Evolutionary conservation across 2,329 filamentous ascomycete species (phyloP).

Genomic region (Hypoxylon sp.): DNA sequence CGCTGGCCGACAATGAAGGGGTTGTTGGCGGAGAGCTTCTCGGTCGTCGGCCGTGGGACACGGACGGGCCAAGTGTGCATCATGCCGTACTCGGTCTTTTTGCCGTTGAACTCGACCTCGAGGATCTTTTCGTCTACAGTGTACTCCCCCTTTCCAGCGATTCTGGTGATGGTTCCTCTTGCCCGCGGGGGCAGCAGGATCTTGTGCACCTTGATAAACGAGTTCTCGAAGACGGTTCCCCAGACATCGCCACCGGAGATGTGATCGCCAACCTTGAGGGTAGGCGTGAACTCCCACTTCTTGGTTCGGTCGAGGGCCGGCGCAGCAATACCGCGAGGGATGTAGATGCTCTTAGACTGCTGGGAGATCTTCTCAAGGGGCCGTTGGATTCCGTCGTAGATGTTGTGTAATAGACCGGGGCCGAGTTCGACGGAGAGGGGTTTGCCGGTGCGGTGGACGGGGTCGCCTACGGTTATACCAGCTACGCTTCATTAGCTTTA

Average conservation of each 20-base stretch:
- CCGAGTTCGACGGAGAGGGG: slow-evolving; percentile 97
- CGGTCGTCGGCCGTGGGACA: slow-evolving; percentile 90
- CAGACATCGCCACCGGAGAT: slow-evolving; percentile 97
- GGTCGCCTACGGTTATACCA: slow-evolving; percentile 95
- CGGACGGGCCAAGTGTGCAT: slow-evolving; percentile 99
- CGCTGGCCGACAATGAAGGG: slow-evolving; percentile 97
- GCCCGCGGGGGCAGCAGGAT: slow-evolving; percentile 92
- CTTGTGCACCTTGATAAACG: slow-evolving; percentile 91
- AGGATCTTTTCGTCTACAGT: slow-evolving; percentile 95
- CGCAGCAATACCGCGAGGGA: slow-evolving; percentile 91
- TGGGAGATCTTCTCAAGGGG: slow-evolving; percentile 88
- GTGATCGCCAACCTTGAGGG: slow-evolving; percentile 95
- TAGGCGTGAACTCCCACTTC: slow-evolving; percentile 97
- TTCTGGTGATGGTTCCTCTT: slow-evolving; percentile 91
- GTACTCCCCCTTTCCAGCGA: slow-evolving; percentile 90
- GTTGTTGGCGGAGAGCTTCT: slow-evolving; percentile 89
- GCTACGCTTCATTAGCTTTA: slow-evolving; percentile 66
- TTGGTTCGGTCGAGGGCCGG: slow-evolving; percentile 90
- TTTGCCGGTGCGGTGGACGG: slow-evolving; percentile 91
- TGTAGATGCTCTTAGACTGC: slow-evolving; percentile 90
- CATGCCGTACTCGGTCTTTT: slow-evolving; percentile 95
- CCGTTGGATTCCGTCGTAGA: slow-evolving; percentile 99
- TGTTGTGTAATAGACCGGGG: slow-evolving; percentile 97
- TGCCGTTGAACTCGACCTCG: slow-evolving; percentile 96
- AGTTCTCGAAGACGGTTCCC: slow-evolving; percentile 96